A percentile compares a stretch with the other conserved stretches of the same genome.
Conservation (phyloP, 768 basidiomycete genomes). For the Kondoa subrosea region DNA sequence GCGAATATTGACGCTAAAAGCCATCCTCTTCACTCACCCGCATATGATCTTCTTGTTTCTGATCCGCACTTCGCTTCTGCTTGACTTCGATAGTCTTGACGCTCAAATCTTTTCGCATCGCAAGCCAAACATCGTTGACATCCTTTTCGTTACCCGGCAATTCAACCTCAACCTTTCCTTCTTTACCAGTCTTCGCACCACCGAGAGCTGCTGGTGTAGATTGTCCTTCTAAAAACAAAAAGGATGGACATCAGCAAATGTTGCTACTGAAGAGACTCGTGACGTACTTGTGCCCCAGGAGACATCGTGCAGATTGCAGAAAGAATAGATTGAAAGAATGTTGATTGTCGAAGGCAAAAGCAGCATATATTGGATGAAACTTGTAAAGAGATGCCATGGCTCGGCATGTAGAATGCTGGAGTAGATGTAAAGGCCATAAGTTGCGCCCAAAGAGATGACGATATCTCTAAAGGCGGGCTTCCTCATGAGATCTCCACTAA, state of each 20-base stretch:
- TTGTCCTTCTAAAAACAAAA: conserved; percentile 25
- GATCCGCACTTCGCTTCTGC: background rate
- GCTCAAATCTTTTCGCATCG: background rate
- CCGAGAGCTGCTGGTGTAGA: conserved; percentile 58
- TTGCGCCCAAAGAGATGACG: conserved; percentile 66
- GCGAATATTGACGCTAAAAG: background rate
- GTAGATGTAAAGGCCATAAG: conserved; percentile 70
- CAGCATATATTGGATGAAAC: conserved; percentile 74
- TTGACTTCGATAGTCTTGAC: background rate
- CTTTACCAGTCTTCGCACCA: conserved; percentile 45
- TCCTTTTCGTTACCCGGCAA: conserved; percentile 78
- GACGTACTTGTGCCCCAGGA: background rate
- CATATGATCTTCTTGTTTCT: conserved; percentile 9
- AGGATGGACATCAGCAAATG: conserved; percentile 9
- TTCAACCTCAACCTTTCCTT: conserved; percentile 53
- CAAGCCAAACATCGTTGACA: conserved; percentile 29
- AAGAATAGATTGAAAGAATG: conserved; percentile 50
- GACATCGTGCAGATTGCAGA: conserved; percentile 47
- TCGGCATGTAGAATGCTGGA: conserved; percentile 35
- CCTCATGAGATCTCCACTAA: conserved; percentile 7
- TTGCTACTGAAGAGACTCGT: background rate
- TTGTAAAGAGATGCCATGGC: conserved; percentile 97
- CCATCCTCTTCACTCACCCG: background rate
- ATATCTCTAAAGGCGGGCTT: conserved; percentile 51
- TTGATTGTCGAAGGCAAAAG: conserved; percentile 88